Base-by-base conservation (phyloP, 495 filamentous ascomycete genomes). In the Tricharina praecox region DNA sequence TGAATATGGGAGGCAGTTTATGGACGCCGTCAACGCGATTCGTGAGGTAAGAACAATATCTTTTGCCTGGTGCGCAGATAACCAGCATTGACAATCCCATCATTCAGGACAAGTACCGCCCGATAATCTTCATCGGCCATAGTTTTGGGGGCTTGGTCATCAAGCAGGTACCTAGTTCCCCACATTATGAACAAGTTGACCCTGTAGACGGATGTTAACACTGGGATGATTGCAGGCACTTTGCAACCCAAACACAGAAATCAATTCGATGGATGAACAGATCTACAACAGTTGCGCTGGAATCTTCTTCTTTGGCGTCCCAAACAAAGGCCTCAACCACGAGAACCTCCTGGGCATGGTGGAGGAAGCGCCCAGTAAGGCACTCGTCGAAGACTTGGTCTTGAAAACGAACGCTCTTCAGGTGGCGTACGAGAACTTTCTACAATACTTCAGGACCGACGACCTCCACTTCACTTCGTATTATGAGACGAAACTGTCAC, bases 111-210 rank as follows among this genome's bases (percentile, higher is more conserved):
- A 20, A n/a, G 2, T 10, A 36, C 16, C 51, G 51, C 11, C 63
- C 64, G 2, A 60, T 66, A 13, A 60, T 64, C 0, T 66, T 66
- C 33, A 49, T 64, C 20, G 60, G 58, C 0, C 63, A 64, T 50
- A 66, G 64, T 33, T 39, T 62, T 11, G 64, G 64, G 23, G 62
- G 64, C 4, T 50, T 53, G 8, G 19, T 66, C 16, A 58, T 66
- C 7, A 66, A 66, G 23, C 48, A 53, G 34, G 47, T 53, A 42
- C 44, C n/a, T n/a, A n/a, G n/a, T n/a, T n/a, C n/a, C n/a, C n/a
- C n/a, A n/a, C n/a, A n/a, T n/a, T n/a, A n/a, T n/a, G n/a, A n/a
- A n/a, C n/a, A n/a, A n/a, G n/a, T n/a, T n/a, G n/a, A n/a, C n/a
- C n/a, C n/a, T n/a, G n/a, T n/a, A n/a, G 51, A 16, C 15, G 10